Base-by-base conservation (phyloP, 768 basidiomycete genomes). In the Russula virescens region DNA sequence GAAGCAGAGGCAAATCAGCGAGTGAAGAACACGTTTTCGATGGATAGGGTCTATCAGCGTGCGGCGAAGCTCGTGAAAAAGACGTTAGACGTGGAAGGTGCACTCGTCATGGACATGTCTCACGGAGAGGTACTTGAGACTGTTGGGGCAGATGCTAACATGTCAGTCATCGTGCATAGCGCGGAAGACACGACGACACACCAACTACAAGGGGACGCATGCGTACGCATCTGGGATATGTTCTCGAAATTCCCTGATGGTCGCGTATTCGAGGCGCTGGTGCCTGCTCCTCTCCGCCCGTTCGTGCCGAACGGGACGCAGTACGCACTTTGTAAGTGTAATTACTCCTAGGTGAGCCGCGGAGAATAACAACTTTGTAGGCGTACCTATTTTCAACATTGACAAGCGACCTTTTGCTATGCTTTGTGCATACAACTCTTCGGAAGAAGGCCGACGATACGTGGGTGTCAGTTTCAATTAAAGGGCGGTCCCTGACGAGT, bases 331-430 rank as follows among this genome's bases (percentile, higher is more conserved):
- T 85, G 93, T 94, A 70, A 73, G 89, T 67, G 18, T 25, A 19
- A 9, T 26, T 23, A 21, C n/a, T 21, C 19, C 25, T 5, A 55
- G 38, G 21, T 0, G 25, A 38, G 40, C 38, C 11, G n/a, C 58
- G 34, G 43, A 43, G 58, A 68, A 42, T 38, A 58, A 61, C 35
- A 55, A 9, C 34, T 42, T 16, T 35, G 43, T 65, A 92, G 91
- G 86, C 60, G 94, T 96, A 7, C 94, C 94, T 7, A 88, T 96
- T 54, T 95, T 91, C 73, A 94, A 95, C 68, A 85, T 96, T 56
- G 92, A 96, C 75, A 91, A 93, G 75, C 83, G 88, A 55, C 92
- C 94, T 13, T 96, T 97, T 68, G 92, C 92, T 8, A 73, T 97
- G 69, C 78, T 98, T 21, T 94, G 91, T 67, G 93, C 92, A 6